Percentiles rank a stretch among this genome's conserved stretches.
phyloP scores from a whole-genome alignment of 2,329 filamentous ascomycete genomes.

The Thielaviopsis punctulata region DNA sequence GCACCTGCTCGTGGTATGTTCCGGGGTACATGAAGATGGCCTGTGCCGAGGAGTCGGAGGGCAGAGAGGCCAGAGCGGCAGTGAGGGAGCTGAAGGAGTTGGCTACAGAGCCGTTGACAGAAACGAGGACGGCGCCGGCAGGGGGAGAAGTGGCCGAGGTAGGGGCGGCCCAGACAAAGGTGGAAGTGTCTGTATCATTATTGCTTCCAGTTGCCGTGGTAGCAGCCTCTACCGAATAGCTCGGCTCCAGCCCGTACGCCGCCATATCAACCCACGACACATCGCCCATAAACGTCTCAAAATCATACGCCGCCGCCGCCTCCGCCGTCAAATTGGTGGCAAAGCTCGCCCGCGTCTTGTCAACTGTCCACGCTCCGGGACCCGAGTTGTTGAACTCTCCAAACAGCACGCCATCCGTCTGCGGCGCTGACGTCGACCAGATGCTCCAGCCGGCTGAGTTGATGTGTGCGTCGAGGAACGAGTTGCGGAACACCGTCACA shows the following conservation, averaged over 20 bases:
- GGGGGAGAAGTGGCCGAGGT: conserved; percentile 25
- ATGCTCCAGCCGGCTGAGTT: conserved; percentile 40
- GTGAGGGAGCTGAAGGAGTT: conserved; percentile 18
- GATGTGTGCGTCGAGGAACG: conserved; percentile 35
- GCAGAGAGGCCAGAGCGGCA: conserved; percentile 14
- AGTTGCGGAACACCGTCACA: conserved; percentile 31
- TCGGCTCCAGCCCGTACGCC: conserved; percentile 22
- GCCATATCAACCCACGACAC: conserved; percentile 26
- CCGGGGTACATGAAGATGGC: conserved; percentile 25
- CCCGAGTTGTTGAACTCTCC: conserved; percentile 45
- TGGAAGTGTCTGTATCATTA: background rate
- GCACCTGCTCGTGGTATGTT: conserved; percentile 43
- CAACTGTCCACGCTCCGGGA: conserved; percentile 24
- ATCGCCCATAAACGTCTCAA: conserved; percentile 23
- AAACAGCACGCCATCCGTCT: conserved; percentile 35
- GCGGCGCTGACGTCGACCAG: conserved; percentile 33
- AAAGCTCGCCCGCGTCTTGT: conserved; percentile 33
- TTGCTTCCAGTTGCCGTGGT: conserved; percentile 4
- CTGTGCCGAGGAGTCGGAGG: conserved; percentile 16
- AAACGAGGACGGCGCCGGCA: conserved; percentile 25
- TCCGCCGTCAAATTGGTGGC: conserved; percentile 19
- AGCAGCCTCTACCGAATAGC: conserved; percentile 17
- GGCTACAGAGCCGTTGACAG: conserved; percentile 15
- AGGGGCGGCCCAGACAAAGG: conserved; percentile 15
- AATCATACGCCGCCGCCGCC: conserved; percentile 14